A percentile compares a stretch with the other conserved stretches of the same genome.
Conservation (phyloP, 1,284 basidiomycete species). For the Ustilago xerochloae region DNA sequence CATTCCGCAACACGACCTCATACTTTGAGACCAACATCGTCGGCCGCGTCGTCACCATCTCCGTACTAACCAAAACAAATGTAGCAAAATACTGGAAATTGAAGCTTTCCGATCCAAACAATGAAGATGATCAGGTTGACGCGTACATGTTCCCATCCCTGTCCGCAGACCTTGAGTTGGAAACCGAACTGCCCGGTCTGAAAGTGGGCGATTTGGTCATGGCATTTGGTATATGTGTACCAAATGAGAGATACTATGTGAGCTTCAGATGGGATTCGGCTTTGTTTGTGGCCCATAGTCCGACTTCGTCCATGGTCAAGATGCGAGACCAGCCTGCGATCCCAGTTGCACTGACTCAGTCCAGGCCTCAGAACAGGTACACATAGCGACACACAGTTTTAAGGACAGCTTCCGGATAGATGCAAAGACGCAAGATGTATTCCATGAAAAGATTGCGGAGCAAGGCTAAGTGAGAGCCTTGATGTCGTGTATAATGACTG, state of each 20-base stretch:
- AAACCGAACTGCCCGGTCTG: not conserved
- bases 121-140: too few species aligned
- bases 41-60: too few species aligned
- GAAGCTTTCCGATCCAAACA: too few species aligned
- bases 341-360: too few species aligned
- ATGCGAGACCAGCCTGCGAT: too few species aligned
- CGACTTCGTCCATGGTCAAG: not conserved
- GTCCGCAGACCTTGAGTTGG: not conserved
- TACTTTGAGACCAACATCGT: too few species aligned
- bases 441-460: too few species aligned
- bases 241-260: not conserved
- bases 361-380: too few species aligned
- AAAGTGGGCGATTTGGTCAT: not conserved
- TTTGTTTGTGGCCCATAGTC: not conserved
- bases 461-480: constrained; percentile 18
- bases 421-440: not conserved
- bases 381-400: not conserved
- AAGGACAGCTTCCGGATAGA: too few species aligned
- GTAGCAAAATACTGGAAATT: too few species aligned
- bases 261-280: not conserved
- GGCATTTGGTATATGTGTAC: not conserved
- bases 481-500: constrained; percentile 63
- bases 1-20: too few species aligned
- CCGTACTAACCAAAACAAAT: too few species aligned
- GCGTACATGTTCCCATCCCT: not conserved